These are phyloP conservation scores for Caloboletus firmus DNA, from an alignment of 1,284 basidiomycete species.

Conservation along the genomic window DNA sequence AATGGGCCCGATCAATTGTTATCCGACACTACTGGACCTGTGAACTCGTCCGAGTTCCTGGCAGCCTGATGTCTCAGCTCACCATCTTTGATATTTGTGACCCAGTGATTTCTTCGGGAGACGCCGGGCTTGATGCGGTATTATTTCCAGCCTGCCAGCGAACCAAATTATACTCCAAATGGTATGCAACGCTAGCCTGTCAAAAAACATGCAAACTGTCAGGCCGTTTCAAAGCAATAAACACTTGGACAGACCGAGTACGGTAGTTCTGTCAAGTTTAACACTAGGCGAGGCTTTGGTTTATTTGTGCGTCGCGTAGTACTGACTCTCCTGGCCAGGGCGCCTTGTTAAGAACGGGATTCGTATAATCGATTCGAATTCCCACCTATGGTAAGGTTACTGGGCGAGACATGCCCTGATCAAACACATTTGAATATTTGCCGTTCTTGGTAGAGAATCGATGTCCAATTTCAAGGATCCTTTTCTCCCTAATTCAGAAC, in stretches of 20 bases:
- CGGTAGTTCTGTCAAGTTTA: neutral
- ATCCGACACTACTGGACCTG: neutral
- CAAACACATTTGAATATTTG: neutral
- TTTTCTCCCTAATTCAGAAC: neutral
- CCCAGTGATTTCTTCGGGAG: neutral
- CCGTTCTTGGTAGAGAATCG: neutral
- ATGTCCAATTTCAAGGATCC: neutral
- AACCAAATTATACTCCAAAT: neutral
- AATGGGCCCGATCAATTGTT: conserved; percentile 1
- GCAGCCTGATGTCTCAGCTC: neutral
- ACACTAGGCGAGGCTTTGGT: neutral
- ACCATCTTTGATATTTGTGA: neutral
- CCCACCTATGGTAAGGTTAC: neutral
- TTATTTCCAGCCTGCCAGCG: neutral
- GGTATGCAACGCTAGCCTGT: neutral
- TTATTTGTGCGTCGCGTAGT: neutral
- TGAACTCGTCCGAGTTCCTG: neutral
- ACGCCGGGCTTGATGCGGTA: neutral
- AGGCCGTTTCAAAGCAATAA: neutral
- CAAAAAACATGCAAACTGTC: neutral
- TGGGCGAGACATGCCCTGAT: neutral
- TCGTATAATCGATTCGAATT: neutral
- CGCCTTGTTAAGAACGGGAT: neutral
- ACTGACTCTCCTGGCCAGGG: neutral
- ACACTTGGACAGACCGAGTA: neutral